Base-by-base conservation (phyloP, 805 yeast genomes). In the Nadsonia fulvescens region DNA sequence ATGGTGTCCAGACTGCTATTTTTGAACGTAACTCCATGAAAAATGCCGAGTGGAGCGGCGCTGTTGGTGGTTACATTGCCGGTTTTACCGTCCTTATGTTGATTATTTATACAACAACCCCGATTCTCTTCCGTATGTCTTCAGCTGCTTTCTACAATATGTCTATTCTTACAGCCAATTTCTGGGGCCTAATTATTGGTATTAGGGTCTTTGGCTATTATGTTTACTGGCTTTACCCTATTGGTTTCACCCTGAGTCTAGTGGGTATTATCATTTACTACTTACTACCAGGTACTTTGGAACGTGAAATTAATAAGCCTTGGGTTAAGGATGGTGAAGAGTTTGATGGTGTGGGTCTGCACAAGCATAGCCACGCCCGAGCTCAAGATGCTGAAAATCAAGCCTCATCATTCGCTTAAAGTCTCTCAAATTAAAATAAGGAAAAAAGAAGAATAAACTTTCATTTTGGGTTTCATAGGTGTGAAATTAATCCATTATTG, bases 121-220 rank as follows among this genome's bases (percentile, higher is more conserved):
- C 62, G 12, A 46, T 56, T 23, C 33, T 56, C 35, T 50, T 56
- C 46, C 41, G 62, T 18, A 53, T 56, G 53, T 52, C 62, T 10
- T 53, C 60, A 5, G 61, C 63, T 8, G 59, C 62, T 8, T 56
- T 56, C 32, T 56, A 56, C 46, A 56, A 56, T 39, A 37, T 56
- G 30, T 53, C 58, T 18, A 30, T 56, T 12, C 43, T 56, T 26
- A 56, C 62, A 9, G 49, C 57, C 10, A 62, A 56, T 34, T 56
- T 56, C 42, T 56, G 63, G 62, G 53, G 61, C 7, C 33, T 56
- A 32, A 34, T 57, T 8, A 52, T 56, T 13, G 62, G 62, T n/a
- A 43, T 53, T 24, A 42, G 47, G 33, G 59, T 54, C n/a, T 56
- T 56, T 36, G 56, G 56, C 15, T 56, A 57, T 39, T 41, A 40